Conservation (phyloP, 2,329 filamentous ascomycete genomes). For the Trichophyton equinum region DNA sequence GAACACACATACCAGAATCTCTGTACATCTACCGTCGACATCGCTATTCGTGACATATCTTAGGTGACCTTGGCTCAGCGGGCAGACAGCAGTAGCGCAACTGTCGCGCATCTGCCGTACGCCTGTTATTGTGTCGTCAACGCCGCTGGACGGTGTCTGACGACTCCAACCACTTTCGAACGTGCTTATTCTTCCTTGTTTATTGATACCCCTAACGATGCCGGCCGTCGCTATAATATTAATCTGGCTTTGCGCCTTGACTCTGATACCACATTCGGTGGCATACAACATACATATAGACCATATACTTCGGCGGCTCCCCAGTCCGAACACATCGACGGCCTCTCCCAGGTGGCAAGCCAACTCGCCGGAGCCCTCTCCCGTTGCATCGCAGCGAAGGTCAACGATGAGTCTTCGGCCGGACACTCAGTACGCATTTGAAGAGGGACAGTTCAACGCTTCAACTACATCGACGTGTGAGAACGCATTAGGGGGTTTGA, state of each 20-base stretch:
- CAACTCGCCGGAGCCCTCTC: neutral
- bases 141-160: slow-evolving; percentile 10
- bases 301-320: neutral
- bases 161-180: neutral
- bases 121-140: neutral
- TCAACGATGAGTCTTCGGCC: neutral
- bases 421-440: slow-evolving; percentile 8
- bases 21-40: neutral
- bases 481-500: slow-evolving; percentile 42
- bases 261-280: slow-evolving; percentile 1
- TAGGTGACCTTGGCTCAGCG: neutral
- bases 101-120: neutral
- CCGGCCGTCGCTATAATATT: slow-evolving; percentile 10
- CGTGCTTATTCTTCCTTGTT: slow-evolving; percentile 4
- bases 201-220: slow-evolving; percentile 7
- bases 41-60: neutral
- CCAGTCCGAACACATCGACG: neutral
- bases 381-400: neutral
- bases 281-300: slow-evolving; percentile 2
- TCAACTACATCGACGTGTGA: slow-evolving; percentile 48
- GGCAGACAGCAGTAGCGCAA: neutral
- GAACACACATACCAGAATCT: neutral
- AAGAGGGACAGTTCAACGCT: slow-evolving; percentile 19
- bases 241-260: slow-evolving; percentile 3
- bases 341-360: neutral